Evolutionary conservation across 2,329 filamentous ascomycete species (phyloP), one percentile per base, ranked within the genome.

Genomic region (Taxawa tesnikishii): DNA sequence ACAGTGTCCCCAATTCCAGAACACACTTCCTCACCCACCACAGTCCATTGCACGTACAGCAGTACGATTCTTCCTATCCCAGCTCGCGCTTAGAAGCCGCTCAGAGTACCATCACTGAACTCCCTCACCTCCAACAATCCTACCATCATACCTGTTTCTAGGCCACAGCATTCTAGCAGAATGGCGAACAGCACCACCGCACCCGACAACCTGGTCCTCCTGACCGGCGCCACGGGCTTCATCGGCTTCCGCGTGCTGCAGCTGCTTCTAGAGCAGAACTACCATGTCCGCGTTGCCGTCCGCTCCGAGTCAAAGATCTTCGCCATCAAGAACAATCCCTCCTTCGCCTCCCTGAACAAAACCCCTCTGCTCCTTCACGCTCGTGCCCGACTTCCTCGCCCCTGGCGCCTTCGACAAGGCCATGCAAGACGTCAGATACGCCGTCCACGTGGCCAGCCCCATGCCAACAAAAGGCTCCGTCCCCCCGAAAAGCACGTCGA

Each of bases 191-290:
- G n/a, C n/a, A n/a, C n/a, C n/a, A n/a, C n/a, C n/a, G n/a, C n/a
- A n/a, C n/a, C n/a, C n/a, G n/a, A n/a, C 12, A 23, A 23, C 19
- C 31, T 35, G 14, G 40, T 54, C 21, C 42, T 53, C 16, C 45
- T 60, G 36, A 61, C 56, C 5, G 58, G 57, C 15, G 51, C 46
- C 25, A 59, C 55, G 7, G 58, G 59, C 27, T 49, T 53, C 31
- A 36, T 60, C 7, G 59, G 58, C 24, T 57, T 51, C 36, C 35
- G 39, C 12, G 50, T 50, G 15, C 45, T 62, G 7, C 26, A 49
- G 15, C 33, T 44, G 17, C 44, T 53, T 5, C 50, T 60, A 17
- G 34, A 49, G 26, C 37, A 40, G 16, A 55, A 56, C 24, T 58
- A 62, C 42, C 39, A 40, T 6, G 55, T 59, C 12, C 55, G 56